Evolutionary conservation across 768 basidiomycete genomes (phyloP).

Genomic region (Agaricus subrufescens): DNA sequence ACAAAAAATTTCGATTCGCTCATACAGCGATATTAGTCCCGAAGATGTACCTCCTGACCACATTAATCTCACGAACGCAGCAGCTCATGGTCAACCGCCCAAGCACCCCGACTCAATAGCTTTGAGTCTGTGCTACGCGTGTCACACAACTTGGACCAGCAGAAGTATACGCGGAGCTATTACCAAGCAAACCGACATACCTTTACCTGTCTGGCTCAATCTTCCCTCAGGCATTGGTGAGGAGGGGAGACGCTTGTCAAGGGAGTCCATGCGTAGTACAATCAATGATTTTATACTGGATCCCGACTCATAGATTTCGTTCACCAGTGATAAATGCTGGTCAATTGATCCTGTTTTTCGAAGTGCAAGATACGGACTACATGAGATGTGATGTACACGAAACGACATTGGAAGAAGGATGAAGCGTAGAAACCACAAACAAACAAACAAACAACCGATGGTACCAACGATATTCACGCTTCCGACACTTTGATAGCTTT

Average conservation of each 20-base stretch:
- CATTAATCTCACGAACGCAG: conserved; percentile 15
- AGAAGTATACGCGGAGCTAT: conserved; percentile 40
- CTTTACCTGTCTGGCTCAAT: conserved; percentile 35
- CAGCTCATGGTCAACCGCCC: conserved; percentile 13
- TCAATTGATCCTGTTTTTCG: too few species aligned
- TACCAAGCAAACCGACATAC: conserved; percentile 13
- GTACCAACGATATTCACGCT: background rate
- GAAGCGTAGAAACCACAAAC: background rate
- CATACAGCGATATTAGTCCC: conserved; percentile 29
- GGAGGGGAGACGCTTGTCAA: background rate
- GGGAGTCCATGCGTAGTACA: background rate
- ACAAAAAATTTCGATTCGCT: conserved; percentile 63
- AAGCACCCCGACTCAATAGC: conserved; percentile 26
- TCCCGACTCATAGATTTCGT: background rate
- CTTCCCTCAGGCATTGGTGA: background rate
- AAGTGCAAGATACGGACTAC: too few species aligned
- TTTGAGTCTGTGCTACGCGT: conserved; percentile 55
- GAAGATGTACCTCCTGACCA: conserved; percentile 22
- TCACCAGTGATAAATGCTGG: too few species aligned
- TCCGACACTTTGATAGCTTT: conserved; percentile 5
- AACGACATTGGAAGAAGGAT: too few species aligned
- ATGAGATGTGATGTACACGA: background rate
- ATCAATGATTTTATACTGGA: conserved; percentile 3
- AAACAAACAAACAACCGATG: background rate
- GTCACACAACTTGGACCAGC: conserved; percentile 57